phyloP scores from a whole-genome alignment of 371 early-diverging fungal species.

The Mucor irregularis region DNA sequence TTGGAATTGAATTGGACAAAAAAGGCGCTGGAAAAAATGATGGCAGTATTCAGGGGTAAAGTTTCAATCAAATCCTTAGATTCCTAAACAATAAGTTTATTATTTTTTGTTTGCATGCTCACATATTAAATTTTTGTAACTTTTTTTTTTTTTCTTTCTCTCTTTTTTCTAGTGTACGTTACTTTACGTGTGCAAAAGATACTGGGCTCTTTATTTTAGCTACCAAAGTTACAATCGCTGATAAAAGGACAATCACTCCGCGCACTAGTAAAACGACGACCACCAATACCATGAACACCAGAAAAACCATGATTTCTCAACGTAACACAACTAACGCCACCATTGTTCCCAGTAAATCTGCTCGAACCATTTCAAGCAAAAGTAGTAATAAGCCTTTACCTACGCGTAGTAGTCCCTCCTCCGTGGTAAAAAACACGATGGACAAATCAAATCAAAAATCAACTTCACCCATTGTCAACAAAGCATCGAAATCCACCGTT shows the following conservation, averaged over 20 bases:
- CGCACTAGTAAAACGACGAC: background rate
- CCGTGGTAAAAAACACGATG: background rate
- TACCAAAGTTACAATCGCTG: slow-evolving; percentile 44
- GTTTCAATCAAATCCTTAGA: slow-evolving; percentile 4
- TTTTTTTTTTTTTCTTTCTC: background rate
- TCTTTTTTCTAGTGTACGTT: slow-evolving; percentile 45
- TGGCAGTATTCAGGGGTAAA: slow-evolving; percentile 73
- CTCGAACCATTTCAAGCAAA: background rate
- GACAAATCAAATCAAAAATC: background rate
- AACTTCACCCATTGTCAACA: no score
- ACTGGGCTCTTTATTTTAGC: slow-evolving; percentile 73
- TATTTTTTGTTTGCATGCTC: background rate
- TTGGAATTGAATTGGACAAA: slow-evolving; percentile 77
- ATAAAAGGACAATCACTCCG: slow-evolving; percentile 3
- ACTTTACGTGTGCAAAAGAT: slow-evolving; percentile 59
- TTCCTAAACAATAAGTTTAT: no score
- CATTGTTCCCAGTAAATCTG: slow-evolving; percentile 16
- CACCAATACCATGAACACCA: background rate
- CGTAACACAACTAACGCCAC: background rate
- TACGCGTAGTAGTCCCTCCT: slow-evolving; percentile 9
- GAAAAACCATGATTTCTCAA: slow-evolving; percentile 6
- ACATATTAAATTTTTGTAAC: no score
- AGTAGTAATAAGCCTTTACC: background rate
- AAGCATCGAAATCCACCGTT: background rate
- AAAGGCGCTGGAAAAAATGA: slow-evolving; percentile 81